Base-by-base conservation (phyloP, 2,329 filamentous ascomycete species). In the Cladorrhinum sp. region DNA sequence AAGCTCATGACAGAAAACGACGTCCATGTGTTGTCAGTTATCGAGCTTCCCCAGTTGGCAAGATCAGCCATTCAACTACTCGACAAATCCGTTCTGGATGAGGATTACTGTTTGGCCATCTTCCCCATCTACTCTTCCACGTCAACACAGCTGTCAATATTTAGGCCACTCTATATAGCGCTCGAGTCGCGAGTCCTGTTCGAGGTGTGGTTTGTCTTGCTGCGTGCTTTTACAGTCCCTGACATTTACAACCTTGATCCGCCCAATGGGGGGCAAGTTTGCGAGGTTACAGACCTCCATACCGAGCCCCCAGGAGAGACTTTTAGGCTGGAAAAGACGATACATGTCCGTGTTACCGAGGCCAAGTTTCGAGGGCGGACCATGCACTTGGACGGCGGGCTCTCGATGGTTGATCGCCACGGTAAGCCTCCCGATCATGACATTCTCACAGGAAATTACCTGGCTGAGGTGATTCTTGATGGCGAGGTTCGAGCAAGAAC, bases 191-290 rank as follows among this genome's bases (percentile, higher is more conserved):
- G 93, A 48, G 86, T 96, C 6, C 80, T 96, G n/a, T 96, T 96
- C 69, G 95, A 99, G 72, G 95, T 97, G 12, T 99, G 95, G 95
- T 93, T 96, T 69, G 93, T 96, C 6, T 79, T 99, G 9, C 75
- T 99, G 27, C 86, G 93, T 64, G 92, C 93, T 0, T 97, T 97
- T 73, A 92, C 93, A 0, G 88, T 96, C 50, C 93, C 95, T 0
- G 92, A 97, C 68, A 81, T 98, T 12, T 98, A 96, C 71, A 91
- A 87, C 1, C 71, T 85, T 16, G 79, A 84, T 45, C 68, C 78
- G 9, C 70, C 77, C 12, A 75, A 76, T 16, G 73, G 73, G 25
- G 75, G 76, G 3, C 75, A 78, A 18, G 72, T 82, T 2, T 73
- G 73, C 16, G 81, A 81, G 61, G 69, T 76, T 60, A 71, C 65